Conservation (phyloP, 345 rosid genomes). For the Raphanus raphanistrum region DNA sequence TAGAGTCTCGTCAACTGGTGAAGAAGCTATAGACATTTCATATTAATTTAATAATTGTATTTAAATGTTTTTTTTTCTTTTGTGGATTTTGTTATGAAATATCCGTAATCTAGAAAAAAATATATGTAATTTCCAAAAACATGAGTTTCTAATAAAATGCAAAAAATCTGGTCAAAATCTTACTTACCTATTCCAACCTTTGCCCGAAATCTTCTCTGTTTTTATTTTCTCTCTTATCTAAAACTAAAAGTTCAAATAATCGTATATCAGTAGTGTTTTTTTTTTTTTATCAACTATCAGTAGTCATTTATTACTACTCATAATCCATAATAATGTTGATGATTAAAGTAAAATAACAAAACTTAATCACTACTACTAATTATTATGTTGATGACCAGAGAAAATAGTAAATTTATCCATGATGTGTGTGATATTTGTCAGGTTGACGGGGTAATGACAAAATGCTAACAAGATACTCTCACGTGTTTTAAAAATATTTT, state of each 20-base stretch:
- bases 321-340: neutral
- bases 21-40: neutral
- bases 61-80: neutral
- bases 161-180: neutral
- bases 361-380: too few species aligned
- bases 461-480: too few species aligned
- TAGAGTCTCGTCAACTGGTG: conserved; percentile 21
- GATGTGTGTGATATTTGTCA: too few species aligned
- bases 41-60: neutral
- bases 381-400: neutral
- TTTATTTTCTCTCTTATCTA: too few species aligned
- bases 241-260: neutral
- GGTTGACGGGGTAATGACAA: too few species aligned
- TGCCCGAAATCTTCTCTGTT: neutral
- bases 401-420: too few species aligned
- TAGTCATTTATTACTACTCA: neutral
- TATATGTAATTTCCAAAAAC: neutral
- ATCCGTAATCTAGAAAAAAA: neutral
- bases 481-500: too few species aligned
- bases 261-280: neutral
- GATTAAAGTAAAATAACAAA: too few species aligned
- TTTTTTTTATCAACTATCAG: too few species aligned
- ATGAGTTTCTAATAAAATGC: neutral
- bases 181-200: neutral
- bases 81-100: neutral